A percentile compares a stretch with the other conserved stretches of the same genome.
Conservation (phyloP, 257 asterid genomes). For the Primulina eburnea region DNA sequence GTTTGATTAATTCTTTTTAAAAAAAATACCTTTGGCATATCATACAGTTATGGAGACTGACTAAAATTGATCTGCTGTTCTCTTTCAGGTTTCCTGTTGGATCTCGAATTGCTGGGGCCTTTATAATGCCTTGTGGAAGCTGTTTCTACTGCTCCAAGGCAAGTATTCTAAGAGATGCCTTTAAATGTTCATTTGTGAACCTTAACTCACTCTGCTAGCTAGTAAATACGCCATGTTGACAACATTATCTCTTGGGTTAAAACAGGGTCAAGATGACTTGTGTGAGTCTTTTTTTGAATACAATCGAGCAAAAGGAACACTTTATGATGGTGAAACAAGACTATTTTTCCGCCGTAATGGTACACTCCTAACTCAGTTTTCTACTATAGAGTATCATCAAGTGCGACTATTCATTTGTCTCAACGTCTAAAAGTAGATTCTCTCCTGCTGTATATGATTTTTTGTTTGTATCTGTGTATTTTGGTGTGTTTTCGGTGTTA, state of each 20-base stretch:
- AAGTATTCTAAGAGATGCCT: slow-evolving; percentile 27
- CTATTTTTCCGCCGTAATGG: slow-evolving; percentile 81
- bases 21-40: not conserved
- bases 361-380: slow-evolving; percentile 29
- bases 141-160: slow-evolving; percentile 94
- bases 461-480: not conserved
- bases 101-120: slow-evolving; percentile 89
- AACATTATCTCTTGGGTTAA: slow-evolving; percentile 28
- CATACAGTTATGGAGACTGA: slow-evolving; percentile 7
- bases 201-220: slow-evolving; percentile 9
- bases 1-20: slow-evolving; percentile 34
- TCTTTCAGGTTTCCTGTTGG: slow-evolving; percentile 72
- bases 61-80: slow-evolving; percentile 10
- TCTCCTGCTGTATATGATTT: not conserved
- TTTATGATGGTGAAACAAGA: slow-evolving; percentile 96
- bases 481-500: not conserved
- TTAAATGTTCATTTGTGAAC: slow-evolving; percentile 25
- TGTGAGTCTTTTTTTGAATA: slow-evolving; percentile 89
- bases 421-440: not conserved
- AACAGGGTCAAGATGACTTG: slow-evolving; percentile 96
- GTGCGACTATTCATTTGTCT: slow-evolving; percentile 7
- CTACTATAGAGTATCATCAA: slow-evolving; percentile 2
- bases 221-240: slow-evolving; percentile 9
- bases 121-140: slow-evolving; percentile 98
- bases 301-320: slow-evolving; percentile 96